Conservation (phyloP, 495 filamentous ascomycete species). For the Pyrenula massariospora region DNA sequence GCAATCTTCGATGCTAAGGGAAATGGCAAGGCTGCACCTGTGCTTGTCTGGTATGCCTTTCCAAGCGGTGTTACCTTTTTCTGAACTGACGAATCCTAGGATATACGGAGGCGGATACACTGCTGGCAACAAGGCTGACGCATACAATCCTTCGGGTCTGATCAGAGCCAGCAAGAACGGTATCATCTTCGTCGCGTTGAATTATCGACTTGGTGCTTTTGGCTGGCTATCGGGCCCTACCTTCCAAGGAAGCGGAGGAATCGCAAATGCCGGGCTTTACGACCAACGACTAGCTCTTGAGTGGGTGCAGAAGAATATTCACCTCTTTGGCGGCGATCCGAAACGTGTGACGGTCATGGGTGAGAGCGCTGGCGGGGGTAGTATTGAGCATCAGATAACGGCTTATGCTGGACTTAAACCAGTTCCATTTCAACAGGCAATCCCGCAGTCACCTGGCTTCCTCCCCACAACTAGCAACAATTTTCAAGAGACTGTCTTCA, state of each 20-base stretch:
- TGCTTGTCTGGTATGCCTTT: constrained; percentile 1
- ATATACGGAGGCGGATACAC: background rate
- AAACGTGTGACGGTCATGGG: constrained; percentile 57
- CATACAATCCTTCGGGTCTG: background rate
- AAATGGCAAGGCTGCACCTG: background rate
- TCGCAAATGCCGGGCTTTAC: constrained; percentile 51
- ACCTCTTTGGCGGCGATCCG: constrained; percentile 55
- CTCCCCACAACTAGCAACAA: constrained; percentile 49
- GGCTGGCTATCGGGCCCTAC: constrained; percentile 59
- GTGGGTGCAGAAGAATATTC: constrained; percentile 54
- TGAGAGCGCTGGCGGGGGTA: constrained; percentile 54
- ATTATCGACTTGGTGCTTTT: constrained; percentile 63
- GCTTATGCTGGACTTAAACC: constrained; percentile 43
- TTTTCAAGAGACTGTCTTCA: constrained; percentile 47
- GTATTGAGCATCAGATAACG: constrained; percentile 51
- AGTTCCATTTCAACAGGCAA: constrained; percentile 45
- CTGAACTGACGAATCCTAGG: background rate
- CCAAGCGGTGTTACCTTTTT: background rate
- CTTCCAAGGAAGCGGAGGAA: constrained; percentile 36
- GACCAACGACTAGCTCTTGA: constrained; percentile 52
- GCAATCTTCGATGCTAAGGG: constrained; percentile 20
- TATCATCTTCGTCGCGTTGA: constrained; percentile 62
- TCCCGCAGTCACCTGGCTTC: constrained; percentile 44
- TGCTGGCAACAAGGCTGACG: background rate
- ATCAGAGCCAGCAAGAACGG: constrained; percentile 9